Percentiles rank a stretch among this genome's conserved stretches.
These are phyloP conservation scores for Lotmaria passim DNA, from an alignment of 208 protist genomes.

Conservation along the genomic window DNA sequence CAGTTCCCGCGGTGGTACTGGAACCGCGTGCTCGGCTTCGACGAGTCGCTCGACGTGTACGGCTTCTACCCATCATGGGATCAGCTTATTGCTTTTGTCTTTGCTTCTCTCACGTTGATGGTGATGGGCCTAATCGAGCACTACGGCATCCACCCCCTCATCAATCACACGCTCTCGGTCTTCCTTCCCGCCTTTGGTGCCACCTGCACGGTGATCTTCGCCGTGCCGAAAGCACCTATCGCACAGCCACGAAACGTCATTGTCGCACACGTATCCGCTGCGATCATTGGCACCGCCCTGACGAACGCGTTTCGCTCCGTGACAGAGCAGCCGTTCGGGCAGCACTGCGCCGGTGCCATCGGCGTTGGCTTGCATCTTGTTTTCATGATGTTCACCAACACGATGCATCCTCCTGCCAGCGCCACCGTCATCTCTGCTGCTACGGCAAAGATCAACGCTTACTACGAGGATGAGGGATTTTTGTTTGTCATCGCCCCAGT, in stretches of 20 bases:
- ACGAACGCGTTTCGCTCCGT: slow-evolving; percentile 62
- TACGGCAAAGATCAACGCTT: slow-evolving; percentile 41
- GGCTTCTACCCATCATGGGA: slow-evolving; percentile 57
- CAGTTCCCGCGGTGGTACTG: slow-evolving; percentile 63
- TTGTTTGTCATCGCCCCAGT: slow-evolving; percentile 64
- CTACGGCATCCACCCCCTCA: slow-evolving; percentile 56
- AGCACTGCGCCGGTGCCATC: slow-evolving; percentile 58
- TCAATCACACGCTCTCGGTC: slow-evolving; percentile 42
- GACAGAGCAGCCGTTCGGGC: slow-evolving; percentile 45
- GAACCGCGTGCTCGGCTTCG: slow-evolving; percentile 55
- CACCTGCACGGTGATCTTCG: slow-evolving; percentile 56
- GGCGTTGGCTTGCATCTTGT: slow-evolving; percentile 63
- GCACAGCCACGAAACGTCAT: slow-evolving; percentile 67
- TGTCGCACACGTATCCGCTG: slow-evolving; percentile 58
- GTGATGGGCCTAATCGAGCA: slow-evolving; percentile 58
- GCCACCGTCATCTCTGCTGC: slow-evolving; percentile 68
- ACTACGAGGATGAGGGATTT: slow-evolving; percentile 70
- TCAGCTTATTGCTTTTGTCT: slow-evolving; percentile 55
- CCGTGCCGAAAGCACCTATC: slow-evolving; percentile 54
- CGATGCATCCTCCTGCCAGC: slow-evolving; percentile 67
- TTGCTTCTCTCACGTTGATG: slow-evolving; percentile 53
- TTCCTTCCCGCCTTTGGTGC: slow-evolving; percentile 73
- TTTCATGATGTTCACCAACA: slow-evolving; percentile 70
- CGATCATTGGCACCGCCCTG: slow-evolving; percentile 56
- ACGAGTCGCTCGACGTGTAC: slow-evolving; percentile 57